Evolutionary conservation across 129 eudicot genomes (phyloP).

Genomic region (Chrysanthemum seticuspe): DNA sequence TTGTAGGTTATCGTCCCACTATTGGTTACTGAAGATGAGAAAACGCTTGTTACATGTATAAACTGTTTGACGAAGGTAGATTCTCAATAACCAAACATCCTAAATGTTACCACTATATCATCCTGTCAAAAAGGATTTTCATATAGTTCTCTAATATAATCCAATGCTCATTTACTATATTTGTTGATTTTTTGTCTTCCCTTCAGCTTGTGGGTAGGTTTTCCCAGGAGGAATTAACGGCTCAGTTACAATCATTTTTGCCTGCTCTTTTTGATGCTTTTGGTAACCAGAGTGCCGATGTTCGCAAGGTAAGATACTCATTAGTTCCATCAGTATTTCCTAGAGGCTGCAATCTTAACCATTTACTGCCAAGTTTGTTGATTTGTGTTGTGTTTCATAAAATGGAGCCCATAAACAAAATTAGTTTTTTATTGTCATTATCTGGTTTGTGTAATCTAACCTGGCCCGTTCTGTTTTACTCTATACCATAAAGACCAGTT

Average conservation of each 20-base stretch:
- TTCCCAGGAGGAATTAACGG: slow-evolving; percentile 82
- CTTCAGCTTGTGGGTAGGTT: slow-evolving; percentile 91
- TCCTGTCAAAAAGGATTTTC: not conserved
- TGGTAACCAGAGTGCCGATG: slow-evolving; percentile 97
- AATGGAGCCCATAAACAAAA: not conserved
- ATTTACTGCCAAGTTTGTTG: not conserved
- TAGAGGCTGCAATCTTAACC: not conserved
- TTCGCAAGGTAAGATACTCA: slow-evolving; percentile 66
- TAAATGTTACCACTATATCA: not conserved
- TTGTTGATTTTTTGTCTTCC: not conserved
- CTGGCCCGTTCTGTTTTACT: not conserved
- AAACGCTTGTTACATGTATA: slow-evolving; percentile 85
- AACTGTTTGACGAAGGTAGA: slow-evolving; percentile 93
- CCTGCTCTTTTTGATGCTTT: slow-evolving; percentile 96
- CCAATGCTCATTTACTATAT: slow-evolving; percentile 5
- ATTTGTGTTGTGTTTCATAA: not conserved
- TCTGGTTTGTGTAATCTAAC: not conserved
- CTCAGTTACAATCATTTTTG: slow-evolving; percentile 80
- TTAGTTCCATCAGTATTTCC: not conserved
- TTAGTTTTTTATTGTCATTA: no score
- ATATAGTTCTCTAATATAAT: not conserved
- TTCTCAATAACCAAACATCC: slow-evolving; percentile 18
- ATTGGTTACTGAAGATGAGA: slow-evolving; percentile 88
- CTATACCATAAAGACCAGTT: not conserved
- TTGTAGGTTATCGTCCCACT: slow-evolving; percentile 80